Conservation (phyloP, 2,329 filamentous ascomycete species). For the Aspergillaceae sp. region DNA sequence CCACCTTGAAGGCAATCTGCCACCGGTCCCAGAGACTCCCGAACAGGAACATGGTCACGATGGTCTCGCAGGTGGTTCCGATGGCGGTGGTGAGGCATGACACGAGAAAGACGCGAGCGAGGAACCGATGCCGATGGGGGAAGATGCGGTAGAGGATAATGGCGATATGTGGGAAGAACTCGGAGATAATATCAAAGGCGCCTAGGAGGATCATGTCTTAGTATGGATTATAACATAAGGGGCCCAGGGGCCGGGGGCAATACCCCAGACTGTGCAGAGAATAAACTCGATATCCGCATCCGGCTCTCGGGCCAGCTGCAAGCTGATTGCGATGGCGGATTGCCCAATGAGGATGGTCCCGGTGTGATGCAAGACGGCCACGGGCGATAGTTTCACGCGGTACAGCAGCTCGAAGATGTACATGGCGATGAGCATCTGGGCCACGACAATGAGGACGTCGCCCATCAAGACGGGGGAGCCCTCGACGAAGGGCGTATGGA, state of each 20-base stretch:
- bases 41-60: constrained; percentile 39
- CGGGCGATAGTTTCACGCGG: constrained; percentile 32
- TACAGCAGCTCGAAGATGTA: constrained; percentile 41
- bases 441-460: constrained; percentile 32
- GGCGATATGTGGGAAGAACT: constrained; percentile 40
- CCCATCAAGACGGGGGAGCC: constrained; percentile 30
- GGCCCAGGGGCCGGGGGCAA: constrained; percentile 2
- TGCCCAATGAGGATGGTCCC: constrained; percentile 37
- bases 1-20: constrained; percentile 37
- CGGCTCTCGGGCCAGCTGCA: constrained; percentile 16
- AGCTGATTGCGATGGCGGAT: constrained; percentile 33
- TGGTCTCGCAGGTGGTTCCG: constrained; percentile 35
- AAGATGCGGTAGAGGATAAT: constrained; percentile 40
- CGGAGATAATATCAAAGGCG: constrained; percentile 40
- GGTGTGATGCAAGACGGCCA: constrained; percentile 36
- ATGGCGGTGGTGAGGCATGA: constrained; percentile 30
- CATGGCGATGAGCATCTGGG: constrained; percentile 39
- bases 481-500: constrained; percentile 23
- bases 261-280: constrained; percentile 35
- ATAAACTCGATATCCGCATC: constrained; percentile 32
- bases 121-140: constrained; percentile 30
- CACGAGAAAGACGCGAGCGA: constrained; percentile 30
- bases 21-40: constrained; percentile 36
- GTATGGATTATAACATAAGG: neutral
- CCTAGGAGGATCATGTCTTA: constrained; percentile 18